Conservation (phyloP, 441 rosid species). For the Gossypium aridum region DNA sequence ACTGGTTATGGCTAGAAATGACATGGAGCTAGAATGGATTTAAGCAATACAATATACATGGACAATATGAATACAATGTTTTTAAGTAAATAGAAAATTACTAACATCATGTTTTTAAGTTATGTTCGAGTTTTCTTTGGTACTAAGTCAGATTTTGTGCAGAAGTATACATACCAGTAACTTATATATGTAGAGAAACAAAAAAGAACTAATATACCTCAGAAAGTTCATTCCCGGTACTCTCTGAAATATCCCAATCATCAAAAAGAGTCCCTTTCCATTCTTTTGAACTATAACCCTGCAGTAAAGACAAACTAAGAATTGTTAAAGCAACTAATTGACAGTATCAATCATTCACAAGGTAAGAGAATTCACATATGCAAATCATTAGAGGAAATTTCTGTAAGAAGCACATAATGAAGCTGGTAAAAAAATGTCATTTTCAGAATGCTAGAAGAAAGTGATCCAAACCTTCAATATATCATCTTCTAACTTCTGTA, state of each 20-base stretch:
- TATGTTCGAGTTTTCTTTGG: neutral
- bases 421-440: neutral
- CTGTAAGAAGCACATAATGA: conserved; percentile 1
- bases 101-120: neutral
- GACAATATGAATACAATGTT: neutral
- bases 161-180: neutral
- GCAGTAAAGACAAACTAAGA: conserved; percentile 13
- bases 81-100: neutral
- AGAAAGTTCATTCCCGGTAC: conserved; percentile 52
- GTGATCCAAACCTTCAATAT: conserved; percentile 66
- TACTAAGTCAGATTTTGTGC: neutral
- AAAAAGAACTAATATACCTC: conserved; percentile 47
- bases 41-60: neutral
- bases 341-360: neutral
- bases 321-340: neutral
- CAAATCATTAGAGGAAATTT: neutral
- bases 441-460: conserved; percentile 16
- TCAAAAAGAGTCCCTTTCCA: conserved; percentile 64
- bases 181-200: conserved; percentile 1
- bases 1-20: neutral
- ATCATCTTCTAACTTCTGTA: conserved; percentile 98
- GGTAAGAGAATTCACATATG: conserved; percentile 2
- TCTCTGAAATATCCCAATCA: conserved; percentile 92
- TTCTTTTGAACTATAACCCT: conserved; percentile 93
- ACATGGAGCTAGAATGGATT: neutral